Evolutionary conservation across 805 yeast genomes (phyloP).

Genomic region (Wickerhamiella australiensis): DNA sequence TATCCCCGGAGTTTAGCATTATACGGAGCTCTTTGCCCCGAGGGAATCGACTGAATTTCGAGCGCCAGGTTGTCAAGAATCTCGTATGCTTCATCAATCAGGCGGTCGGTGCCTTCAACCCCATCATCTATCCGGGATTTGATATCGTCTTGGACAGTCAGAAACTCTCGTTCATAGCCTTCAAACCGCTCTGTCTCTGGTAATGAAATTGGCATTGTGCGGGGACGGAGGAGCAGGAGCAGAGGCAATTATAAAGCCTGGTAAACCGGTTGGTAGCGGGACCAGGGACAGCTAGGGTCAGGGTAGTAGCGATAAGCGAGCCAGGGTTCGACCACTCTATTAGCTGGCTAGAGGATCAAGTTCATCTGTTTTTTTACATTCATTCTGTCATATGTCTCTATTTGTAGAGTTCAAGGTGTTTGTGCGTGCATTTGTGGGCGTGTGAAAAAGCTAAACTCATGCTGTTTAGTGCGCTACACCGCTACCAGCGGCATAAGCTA

Average conservation of each 20-base stretch:
- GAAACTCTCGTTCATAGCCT: slow-evolving; percentile 8
- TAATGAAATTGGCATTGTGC: slow-evolving; percentile 6
- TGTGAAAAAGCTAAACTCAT: no score
- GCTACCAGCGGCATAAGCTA: no score
- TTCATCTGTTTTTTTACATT: no score
- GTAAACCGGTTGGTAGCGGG: background rate
- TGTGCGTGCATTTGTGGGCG: no score
- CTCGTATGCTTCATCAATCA: slow-evolving; percentile 67
- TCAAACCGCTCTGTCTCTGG: slow-evolving; percentile 10
- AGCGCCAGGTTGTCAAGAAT: slow-evolving; percentile 76
- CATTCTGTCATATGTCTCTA: no score
- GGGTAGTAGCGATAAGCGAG: no score
- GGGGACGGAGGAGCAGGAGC: background rate
- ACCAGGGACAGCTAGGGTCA: no score
- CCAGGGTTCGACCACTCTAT: no score
- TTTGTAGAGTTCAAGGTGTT: no score
- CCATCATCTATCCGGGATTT: background rate
- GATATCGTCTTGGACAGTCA: slow-evolving; percentile 4
- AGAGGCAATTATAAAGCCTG: background rate
- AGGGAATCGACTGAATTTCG: slow-evolving; percentile 77
- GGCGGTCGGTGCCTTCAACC: slow-evolving; percentile 1
- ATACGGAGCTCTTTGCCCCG: slow-evolving; percentile 52
- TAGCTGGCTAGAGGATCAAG: no score
- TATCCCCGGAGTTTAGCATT: slow-evolving; percentile 69
- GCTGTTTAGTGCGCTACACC: no score